Evolutionary conservation across 345 rosid genomes (phyloP), one percentile per base, ranked within the genome.

Genomic region (Linum lewisii): DNA sequence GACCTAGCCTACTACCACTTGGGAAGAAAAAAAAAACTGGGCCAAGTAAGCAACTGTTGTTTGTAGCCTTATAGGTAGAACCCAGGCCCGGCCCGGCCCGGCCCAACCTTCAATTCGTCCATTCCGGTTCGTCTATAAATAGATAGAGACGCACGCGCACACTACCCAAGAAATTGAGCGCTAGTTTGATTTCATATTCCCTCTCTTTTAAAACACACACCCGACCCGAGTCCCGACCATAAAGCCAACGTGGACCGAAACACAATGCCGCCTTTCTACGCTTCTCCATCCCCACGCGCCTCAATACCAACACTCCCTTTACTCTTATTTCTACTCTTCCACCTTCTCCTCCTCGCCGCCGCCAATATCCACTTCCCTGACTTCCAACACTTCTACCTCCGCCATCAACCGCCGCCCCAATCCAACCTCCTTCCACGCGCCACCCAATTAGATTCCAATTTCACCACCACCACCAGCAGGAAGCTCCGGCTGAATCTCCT

Each of bases 311-410:
- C 54, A 56, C 23, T 62, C 23, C 18, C 61, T 5, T 69, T 70
- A 1, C 67, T 70, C 1, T 67, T 61, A 0, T 65, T 62, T 0
- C 51, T 67, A 22, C 60, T 67, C 23, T 63, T 14, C 23, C 24
- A 6, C 56, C 56, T n/a, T 20, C 50, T 20, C 15, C 44, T 20
- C 9, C 10, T 42, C 32, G 6, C 60, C 2, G 26, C 51, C 60
- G 34, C 69, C 67, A 16, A 66, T 56, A 26, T 34, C 58, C 68
- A 75, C 0, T 75, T 71, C 78, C 83, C 90, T 11, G 64, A 76
- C 64, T 79, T 80, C 63, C 82, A 83, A 63, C 62, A 51, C 71
- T 45, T 84, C n/a, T 72, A 87, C 47, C 70, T 77, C 75, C 77
- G 32, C 23, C 51, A n/a, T n/a, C n/a, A 29, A 66, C 61, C 23